Evolutionary conservation across 2,329 filamentous ascomycete genomes (phyloP).

Genomic region (Fusarium euwallaceae): DNA sequence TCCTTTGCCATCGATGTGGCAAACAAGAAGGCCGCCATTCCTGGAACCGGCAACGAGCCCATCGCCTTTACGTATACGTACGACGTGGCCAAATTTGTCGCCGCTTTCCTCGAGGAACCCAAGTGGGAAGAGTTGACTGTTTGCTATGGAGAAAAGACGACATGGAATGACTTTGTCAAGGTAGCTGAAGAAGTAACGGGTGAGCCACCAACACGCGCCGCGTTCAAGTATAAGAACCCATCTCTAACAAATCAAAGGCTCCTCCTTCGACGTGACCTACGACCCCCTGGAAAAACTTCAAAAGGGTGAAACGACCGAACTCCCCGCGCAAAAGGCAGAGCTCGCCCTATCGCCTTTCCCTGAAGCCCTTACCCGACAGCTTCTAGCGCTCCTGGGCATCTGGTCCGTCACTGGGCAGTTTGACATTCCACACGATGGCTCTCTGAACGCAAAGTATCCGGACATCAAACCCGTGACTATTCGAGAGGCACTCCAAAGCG

Average conservation of each 20-base stretch:
- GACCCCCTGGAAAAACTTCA: neutral
- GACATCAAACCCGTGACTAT: neutral
- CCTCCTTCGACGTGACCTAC: neutral
- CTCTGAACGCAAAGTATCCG: neutral
- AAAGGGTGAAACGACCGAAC: neutral
- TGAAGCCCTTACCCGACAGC: neutral
- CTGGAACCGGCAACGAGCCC: neutral
- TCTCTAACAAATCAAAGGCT: neutral
- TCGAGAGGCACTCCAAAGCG: neutral
- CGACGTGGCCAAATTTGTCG: neutral
- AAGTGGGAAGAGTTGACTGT: neutral
- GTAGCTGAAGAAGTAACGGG: neutral
- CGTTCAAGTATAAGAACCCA: no score
- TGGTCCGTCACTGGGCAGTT: neutral
- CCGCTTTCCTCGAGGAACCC: neutral
- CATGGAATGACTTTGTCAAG: neutral
- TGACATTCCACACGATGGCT: neutral
- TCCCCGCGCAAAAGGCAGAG: neutral
- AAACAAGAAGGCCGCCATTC: neutral
- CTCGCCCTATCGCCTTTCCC: neutral
- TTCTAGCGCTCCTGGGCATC: neutral
- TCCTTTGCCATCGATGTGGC: neutral
- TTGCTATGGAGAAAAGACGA: conserved; percentile 1
- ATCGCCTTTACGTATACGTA: neutral
- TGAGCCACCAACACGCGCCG: neutral